A percentile compares a stretch with the other conserved stretches of the same genome.
phyloP scores from a whole-genome alignment of 1,284 basidiomycete genomes.

The Leucoagaricus sp. region DNA sequence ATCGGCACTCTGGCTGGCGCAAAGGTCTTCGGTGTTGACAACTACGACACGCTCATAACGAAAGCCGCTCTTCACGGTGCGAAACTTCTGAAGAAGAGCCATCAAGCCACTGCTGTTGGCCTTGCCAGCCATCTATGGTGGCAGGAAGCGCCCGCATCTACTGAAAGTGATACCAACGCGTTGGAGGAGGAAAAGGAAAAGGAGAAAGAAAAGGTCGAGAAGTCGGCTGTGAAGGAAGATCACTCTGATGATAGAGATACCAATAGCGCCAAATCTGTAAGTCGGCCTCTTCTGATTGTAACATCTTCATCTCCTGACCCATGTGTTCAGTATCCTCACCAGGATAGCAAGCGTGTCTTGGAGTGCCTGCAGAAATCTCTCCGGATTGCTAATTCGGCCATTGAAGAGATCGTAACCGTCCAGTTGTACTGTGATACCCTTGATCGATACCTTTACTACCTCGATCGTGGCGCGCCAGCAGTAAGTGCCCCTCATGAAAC shows the following conservation, averaged over 20 bases:
- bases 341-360: constrained; percentile 92
- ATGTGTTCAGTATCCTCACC: constrained; percentile 70
- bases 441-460: constrained; percentile 92
- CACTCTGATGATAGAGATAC: constrained; percentile 2
- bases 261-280: constrained; percentile 59
- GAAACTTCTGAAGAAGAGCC: constrained; percentile 93
- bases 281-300: constrained; percentile 25
- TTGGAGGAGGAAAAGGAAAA: constrained; percentile 25
- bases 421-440: constrained; percentile 94
- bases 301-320: neutral
- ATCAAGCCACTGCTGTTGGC: constrained; percentile 93
- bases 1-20: constrained; percentile 86
- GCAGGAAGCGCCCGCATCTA: constrained; percentile 65
- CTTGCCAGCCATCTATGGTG: constrained; percentile 96
- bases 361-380: constrained; percentile 95
- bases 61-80: constrained; percentile 95
- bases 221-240: constrained; percentile 18
- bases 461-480: constrained; percentile 87
- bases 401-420: constrained; percentile 92
- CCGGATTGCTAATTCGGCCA: constrained; percentile 90
- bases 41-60: constrained; percentile 94
- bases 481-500: constrained; percentile 46
- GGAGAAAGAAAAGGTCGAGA: constrained; percentile 35
- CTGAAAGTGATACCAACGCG: constrained; percentile 28
- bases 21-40: constrained; percentile 85